Evolutionary conservation across 768 basidiomycete species (phyloP), one percentile per base, ranked within the genome.

Genomic region (Chalciporus pseudorubinellus): DNA sequence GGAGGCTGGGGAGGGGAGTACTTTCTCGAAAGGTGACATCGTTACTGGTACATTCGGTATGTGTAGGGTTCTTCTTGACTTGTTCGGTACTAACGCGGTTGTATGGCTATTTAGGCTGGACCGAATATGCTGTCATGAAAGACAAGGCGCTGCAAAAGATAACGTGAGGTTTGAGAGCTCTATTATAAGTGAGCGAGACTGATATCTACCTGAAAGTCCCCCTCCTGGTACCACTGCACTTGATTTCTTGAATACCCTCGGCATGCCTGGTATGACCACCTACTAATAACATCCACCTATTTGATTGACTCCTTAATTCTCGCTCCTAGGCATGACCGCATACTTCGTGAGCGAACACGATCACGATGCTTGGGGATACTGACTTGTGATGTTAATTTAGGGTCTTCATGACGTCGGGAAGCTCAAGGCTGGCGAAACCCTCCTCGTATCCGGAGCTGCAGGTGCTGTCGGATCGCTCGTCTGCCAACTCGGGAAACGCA

Each of bases 371-470:
- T 45, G 44, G 43, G 42, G 21, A 10, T 24, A 28, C 39, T 54
- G 33, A 59, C 43, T 36, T 49, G 29, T 39, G 3, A 24, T 51
- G 24, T 28, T 38, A 13, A 42, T 18, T 31, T 46, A 92, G 92
- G 94, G 95, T 9, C 75, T 98, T 24, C 75, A 83, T 66, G 89
- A 92, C 44, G 76, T 95, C 41, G 92, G 85, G 14, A 69, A 89
- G 53, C 68, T 95, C 61, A 89, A 95, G 66, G 68, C 84, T 0
- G 92, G 93, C 12, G 93, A 98, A 53, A 89, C 81, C 0, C 80
- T 95, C 44, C 78, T 98, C 20, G 87, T 87, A 11, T 91, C 91
- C 1, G 95, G 92, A 18, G 95, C 95, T 2, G 95, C 95, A 9
- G 95, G 94, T 10, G 85, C 93, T 1, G 89, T 91, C 10, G 92